phyloP scores from a whole-genome alignment of 2,329 filamentous ascomycete genomes.

The Phaeoacremonium minimum region DNA sequence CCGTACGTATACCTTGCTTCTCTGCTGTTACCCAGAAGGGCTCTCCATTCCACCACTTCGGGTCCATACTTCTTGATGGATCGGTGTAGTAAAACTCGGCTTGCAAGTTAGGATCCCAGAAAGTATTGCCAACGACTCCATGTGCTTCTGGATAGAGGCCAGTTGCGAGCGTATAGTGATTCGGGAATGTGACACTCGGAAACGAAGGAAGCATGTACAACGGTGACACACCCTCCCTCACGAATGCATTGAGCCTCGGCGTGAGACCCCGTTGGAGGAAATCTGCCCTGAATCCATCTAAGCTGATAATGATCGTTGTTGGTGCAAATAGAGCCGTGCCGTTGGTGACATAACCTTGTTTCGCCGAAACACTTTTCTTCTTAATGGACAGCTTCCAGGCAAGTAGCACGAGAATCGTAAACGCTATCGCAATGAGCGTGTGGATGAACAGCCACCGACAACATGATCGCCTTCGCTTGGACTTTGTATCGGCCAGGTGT shows the following conservation, averaged over 20 bases:
- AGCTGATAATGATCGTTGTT: conserved; percentile 87
- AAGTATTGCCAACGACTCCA: conserved; percentile 88
- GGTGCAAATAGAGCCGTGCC: conserved; percentile 86
- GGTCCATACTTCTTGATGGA: conserved; percentile 67
- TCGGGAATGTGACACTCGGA: conserved; percentile 93
- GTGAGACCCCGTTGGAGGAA: conserved; percentile 82
- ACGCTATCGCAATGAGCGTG: conserved; percentile 44
- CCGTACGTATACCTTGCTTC: conserved; percentile 69
- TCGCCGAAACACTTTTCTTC: conserved; percentile 25
- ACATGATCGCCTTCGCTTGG: conserved; percentile 47
- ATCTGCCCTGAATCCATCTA: conserved; percentile 94
- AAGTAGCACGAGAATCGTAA: conserved; percentile 50
- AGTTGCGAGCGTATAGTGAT: conserved; percentile 91
- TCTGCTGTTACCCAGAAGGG: conserved; percentile 94
- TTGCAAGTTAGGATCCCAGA: conserved; percentile 77
- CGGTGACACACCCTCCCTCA: conserved; percentile 81
- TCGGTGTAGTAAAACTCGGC: conserved; percentile 89
- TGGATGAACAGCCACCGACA: conserved; percentile 51
- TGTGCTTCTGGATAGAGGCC: conserved; percentile 91
- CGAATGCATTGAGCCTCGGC: conserved; percentile 72
- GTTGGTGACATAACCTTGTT: conserved; percentile 56
- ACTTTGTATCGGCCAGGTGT: conserved; percentile 40
- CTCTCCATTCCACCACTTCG: conserved; percentile 94
- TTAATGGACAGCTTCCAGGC: conserved; percentile 55
- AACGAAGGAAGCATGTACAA: conserved; percentile 93